Conservation (phyloP, 441 rosid species). For the Erysimum pusillum region DNA sequence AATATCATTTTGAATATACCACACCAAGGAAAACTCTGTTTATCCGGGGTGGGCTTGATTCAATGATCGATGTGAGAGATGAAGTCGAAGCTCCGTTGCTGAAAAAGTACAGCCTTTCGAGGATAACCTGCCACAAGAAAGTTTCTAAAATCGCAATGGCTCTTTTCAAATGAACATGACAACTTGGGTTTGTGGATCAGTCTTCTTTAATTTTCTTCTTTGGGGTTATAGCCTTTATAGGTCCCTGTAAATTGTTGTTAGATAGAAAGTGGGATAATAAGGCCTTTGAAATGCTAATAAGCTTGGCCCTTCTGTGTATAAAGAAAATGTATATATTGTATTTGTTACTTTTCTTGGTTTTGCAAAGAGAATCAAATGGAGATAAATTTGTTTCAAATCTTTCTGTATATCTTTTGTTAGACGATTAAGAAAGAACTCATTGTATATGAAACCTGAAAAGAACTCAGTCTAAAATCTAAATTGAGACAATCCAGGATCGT, state of each 20-base stretch:
- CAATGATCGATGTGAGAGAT: constrained; percentile 36
- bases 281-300: constrained; percentile 7
- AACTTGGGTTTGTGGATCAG: constrained; percentile 13
- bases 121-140: not conserved
- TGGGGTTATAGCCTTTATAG: constrained; percentile 3
- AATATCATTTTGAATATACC: constrained; percentile 65
- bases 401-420: not conserved
- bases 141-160: constrained; percentile 31
- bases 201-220: not conserved
- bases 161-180: constrained; percentile 34
- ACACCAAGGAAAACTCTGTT: constrained; percentile 69
- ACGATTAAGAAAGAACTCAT: not conserved
- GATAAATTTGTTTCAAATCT: not conserved
- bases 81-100: constrained; percentile 62
- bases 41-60: constrained; percentile 50
- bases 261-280: constrained; percentile 18
- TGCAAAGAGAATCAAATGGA: not conserved
- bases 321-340: not conserved
- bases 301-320: not conserved
- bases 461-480: no score
- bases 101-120: not conserved
- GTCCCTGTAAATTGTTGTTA: constrained; percentile 18
- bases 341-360: not conserved
- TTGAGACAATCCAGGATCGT: not conserved
- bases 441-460: no score